Evolutionary conservation across 768 basidiomycete species (phyloP), one percentile per base, ranked within the genome.

Genomic region (Gelatoporia subvermispora): DNA sequence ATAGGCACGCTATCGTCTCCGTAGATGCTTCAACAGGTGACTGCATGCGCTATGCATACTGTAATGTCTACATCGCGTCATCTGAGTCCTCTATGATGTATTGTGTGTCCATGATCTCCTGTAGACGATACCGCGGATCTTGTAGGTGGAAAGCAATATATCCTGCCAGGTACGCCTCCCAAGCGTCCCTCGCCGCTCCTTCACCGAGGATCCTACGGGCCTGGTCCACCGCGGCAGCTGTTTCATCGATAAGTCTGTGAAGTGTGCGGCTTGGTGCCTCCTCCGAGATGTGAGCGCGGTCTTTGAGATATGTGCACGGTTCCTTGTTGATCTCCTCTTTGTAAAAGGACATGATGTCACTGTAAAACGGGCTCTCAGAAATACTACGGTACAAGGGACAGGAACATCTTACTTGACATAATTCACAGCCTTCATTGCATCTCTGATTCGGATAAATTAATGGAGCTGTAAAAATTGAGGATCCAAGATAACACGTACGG

Each of bases 351-450:
- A 57, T 37, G 16, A 53, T 54, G 50, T 35, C 2, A 11, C 31
- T 22, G 16, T 23, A 22, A 10, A 35, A 9, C 7, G 10, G 18
- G 8, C 9, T 16, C n/a, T 48, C 11, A 36, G 37, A 10, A 16
- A n/a, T 8, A 41, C 8, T 37, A 20, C 25, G 10, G 36, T 9
- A 40, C 36, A 3, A 4, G 17, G 21, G 7, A 15, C 5, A 49
- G 15, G 13, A 13, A 62, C n/a, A n/a, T n/a, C 68, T 45, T 21
- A 74, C 74, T 74, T 74, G 43, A 50, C 60, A 21, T 66, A 64
- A 21, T 65, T 59, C 5, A 54, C n/a, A 17, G 37, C 51, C 11
- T 46, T 35, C 13, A 42, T 23, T 11, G 18, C 36, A 17, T 50
- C 50, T 20, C 54, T 55, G 25, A 38, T n/a, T 3, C 8, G 43